These are phyloP conservation scores for Leccinum barrowsii DNA, from an alignment of 768 basidiomycete species.

Conservation along the genomic window DNA sequence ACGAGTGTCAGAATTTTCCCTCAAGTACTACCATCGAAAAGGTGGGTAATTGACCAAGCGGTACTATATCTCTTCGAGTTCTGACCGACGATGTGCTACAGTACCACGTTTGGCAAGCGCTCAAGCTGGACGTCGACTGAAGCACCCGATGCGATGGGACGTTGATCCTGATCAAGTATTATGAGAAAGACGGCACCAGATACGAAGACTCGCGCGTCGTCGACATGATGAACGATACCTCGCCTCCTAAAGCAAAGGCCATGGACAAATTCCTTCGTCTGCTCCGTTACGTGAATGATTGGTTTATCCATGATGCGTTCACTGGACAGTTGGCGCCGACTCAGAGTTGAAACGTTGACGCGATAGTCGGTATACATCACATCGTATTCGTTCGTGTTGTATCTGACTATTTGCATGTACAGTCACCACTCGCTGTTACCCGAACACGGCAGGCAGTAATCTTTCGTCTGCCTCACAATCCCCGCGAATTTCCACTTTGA, in stretches of 20 bases:
- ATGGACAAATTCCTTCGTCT: slow-evolving; percentile 46
- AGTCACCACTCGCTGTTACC: not conserved
- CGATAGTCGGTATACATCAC: not conserved
- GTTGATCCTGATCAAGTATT: slow-evolving; percentile 46
- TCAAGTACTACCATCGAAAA: slow-evolving; percentile 39
- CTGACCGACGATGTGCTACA: slow-evolving; percentile 7
- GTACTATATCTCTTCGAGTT: not conserved
- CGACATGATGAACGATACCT: slow-evolving; percentile 48
- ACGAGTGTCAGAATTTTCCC: no score
- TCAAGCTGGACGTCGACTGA: slow-evolving; percentile 43
- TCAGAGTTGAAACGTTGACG: not conserved
- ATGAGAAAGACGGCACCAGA: slow-evolving; percentile 53
- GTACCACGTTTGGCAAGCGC: slow-evolving; percentile 50
- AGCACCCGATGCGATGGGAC: slow-evolving; percentile 49
- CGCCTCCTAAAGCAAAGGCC: slow-evolving; percentile 42
- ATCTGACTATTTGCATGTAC: slow-evolving; percentile 4
- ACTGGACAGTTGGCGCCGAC: not conserved
- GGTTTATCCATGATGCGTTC: slow-evolving; percentile 31
- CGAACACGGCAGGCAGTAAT: slow-evolving; percentile 19
- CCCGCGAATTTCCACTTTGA: slow-evolving; percentile 56
- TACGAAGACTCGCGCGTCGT: slow-evolving; percentile 47
- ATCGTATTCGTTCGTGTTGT: not conserved
- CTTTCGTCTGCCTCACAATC: slow-evolving; percentile 40
- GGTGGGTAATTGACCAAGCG: slow-evolving; percentile 29
- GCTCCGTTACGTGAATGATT: slow-evolving; percentile 46